Percentiles rank a stretch among this genome's conserved stretches.
Evolutionary conservation across 2,329 filamentous ascomycete genomes (phyloP).

Genomic region (Colletotrichum tropicale): DNA sequence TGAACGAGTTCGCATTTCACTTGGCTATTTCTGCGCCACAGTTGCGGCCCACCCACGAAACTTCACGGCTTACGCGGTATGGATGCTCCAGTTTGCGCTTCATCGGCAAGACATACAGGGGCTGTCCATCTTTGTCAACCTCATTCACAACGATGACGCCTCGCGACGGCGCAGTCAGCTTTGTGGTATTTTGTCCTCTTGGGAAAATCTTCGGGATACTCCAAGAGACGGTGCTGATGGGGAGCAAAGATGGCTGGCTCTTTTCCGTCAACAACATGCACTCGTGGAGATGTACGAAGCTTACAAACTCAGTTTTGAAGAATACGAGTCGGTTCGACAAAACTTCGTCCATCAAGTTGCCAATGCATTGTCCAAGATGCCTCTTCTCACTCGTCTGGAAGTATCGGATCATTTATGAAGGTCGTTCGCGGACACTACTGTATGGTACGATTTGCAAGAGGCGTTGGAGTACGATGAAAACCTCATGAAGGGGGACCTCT

Average conservation of each 20-base stretch:
- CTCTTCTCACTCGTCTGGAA: not conserved
- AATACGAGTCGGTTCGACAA: not conserved
- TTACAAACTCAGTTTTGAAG: accelerated
- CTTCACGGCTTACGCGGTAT: not conserved
- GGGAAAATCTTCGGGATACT: accelerated
- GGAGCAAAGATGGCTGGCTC: not conserved
- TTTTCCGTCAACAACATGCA: not conserved
- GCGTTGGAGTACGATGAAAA: not conserved
- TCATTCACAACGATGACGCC: no score
- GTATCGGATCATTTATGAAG: accelerated
- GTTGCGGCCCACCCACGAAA: accelerated
- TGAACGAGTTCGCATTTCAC: not conserved
- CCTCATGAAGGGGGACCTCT: accelerated
- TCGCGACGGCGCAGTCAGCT: no score
- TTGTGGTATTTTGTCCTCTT: not conserved
- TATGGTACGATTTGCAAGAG: accelerated
- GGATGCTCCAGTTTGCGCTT: not conserved
- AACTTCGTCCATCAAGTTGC: not conserved
- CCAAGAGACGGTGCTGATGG: not conserved
- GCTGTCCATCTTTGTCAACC: no score
- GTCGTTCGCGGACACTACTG: not conserved
- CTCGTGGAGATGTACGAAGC: not conserved
- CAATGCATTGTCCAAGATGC: accelerated
- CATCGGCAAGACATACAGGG: no score
- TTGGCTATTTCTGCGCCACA: not conserved